Conservation (phyloP, 352 stramenopile genomes). For the Phytophthora litchii region DNA sequence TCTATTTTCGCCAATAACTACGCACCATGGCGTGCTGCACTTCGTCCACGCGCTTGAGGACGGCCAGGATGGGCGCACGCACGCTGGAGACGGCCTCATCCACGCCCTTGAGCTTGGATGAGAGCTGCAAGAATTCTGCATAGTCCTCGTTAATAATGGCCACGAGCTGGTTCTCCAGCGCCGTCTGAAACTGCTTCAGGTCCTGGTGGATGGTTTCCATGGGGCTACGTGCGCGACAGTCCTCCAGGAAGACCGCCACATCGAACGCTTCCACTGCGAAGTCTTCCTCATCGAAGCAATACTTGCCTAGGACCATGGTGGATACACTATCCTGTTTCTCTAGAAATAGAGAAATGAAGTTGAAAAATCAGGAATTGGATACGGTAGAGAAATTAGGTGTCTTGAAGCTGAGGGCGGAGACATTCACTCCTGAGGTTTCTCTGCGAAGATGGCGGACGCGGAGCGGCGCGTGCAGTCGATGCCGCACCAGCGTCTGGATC, state of each 20-base stretch:
- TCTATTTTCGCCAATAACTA: background rate
- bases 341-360: background rate
- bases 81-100: conserved; percentile 86
- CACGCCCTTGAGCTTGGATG: conserved; percentile 85
- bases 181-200: conserved; percentile 83
- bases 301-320: conserved; percentile 50
- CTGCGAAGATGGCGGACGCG: conserved; percentile 22
- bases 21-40: conserved; percentile 67
- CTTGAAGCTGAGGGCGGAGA: conserved; percentile 28
- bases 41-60: conserved; percentile 82
- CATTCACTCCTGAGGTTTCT: background rate
- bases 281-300: conserved; percentile 85
- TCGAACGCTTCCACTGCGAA: conserved; percentile 83
- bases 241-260: conserved; percentile 72
- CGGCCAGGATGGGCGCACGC: conserved; percentile 65
- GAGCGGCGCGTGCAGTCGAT: conserved; percentile 49
- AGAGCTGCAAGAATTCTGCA: conserved; percentile 89
- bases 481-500: conserved; percentile 53
- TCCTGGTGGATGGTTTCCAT: conserved; percentile 89
- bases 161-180: conserved; percentile 89
- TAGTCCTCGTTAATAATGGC: conserved; percentile 92
- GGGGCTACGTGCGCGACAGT: conserved; percentile 69
- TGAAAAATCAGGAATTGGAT: background rate
- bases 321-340: background rate
- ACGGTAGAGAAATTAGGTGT: conserved; percentile 32